These are phyloP conservation scores for Flammula alnicola DNA, from an alignment of 1,284 basidiomycete species.

Conservation along the genomic window DNA sequence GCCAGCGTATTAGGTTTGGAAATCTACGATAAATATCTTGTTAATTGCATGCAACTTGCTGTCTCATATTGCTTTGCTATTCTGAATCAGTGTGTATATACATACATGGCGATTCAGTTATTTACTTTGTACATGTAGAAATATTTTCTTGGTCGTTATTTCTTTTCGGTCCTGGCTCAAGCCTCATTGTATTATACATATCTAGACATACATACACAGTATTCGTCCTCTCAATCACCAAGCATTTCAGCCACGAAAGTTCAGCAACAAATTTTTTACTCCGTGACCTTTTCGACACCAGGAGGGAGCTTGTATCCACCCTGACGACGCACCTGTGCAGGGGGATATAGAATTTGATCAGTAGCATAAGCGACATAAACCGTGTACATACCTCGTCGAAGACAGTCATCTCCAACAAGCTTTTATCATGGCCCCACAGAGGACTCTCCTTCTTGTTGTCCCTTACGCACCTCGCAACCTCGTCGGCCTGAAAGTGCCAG, in stretches of 20 bases:
- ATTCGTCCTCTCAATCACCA: too few relatives aligned
- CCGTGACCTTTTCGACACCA: conserved; percentile 44
- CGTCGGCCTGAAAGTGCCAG: conserved; percentile 82
- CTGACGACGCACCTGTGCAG: conserved; percentile 43
- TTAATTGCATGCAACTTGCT: too few relatives aligned
- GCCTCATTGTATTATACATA: conserved; percentile 4
- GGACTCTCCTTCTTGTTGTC: conserved; percentile 79
- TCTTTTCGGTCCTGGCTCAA: too few relatives aligned
- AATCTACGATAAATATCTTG: too few relatives aligned
- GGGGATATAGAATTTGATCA: not conserved
- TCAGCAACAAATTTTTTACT: conserved; percentile 2
- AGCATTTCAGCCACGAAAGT: not conserved
- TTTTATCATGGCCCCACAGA: conserved; percentile 78
- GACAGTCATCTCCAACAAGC: conserved; percentile 76
- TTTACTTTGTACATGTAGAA: too few relatives aligned
- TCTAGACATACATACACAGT: not conserved
- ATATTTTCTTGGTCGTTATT: not conserved
- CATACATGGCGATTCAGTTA: too few relatives aligned
- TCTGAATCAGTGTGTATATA: not conserved
- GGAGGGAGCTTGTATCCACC: conserved; percentile 44
- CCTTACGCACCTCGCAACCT: conserved; percentile 80
- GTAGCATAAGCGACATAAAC: not conserved
- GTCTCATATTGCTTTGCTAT: too few relatives aligned
- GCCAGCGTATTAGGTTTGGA: too few relatives aligned
- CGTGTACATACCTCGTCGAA: conserved; percentile 78